Evolutionary conservation across 495 filamentous ascomycete species (phyloP), one percentile per base, ranked within the genome.

Genomic region (Jackrogersella multiformis): DNA sequence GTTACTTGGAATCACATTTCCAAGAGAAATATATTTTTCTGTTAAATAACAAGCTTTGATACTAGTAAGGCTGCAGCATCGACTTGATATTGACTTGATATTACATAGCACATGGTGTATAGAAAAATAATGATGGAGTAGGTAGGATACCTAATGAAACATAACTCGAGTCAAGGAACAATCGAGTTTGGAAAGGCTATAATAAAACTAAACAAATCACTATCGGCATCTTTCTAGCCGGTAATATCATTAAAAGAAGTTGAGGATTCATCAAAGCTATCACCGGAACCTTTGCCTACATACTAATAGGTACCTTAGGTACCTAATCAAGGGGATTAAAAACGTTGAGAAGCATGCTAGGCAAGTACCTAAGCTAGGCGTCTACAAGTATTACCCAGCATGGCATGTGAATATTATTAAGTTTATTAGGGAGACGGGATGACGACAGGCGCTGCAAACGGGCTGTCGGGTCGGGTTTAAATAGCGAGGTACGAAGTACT

Each of bases 331-430:
- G 45, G 45, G 45, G 30, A 49, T 15, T 28, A 28, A 48, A 49
- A 49, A 49, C 45, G 45, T 49, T 49, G 45, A 49, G 45, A 32
- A 49, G 45, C 45, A 49, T 28, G n/a, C n/a, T n/a, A n/a, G n/a
- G n/a, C n/a, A n/a, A n/a, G n/a, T n/a, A n/a, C n/a, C n/a, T n/a
- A n/a, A n/a, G n/a, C n/a, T n/a, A n/a, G n/a, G n/a, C n/a, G n/a
- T n/a, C n/a, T n/a, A n/a, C n/a, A 49, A 16, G 45, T 5, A 18
- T 49, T 54, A 8, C 10, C 21, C 21, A 21, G 9, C 35, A 34
- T 62, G 51, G 39, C 41, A 63, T 55, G 60, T 56, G 49, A 60
- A 53, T 18, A 46, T 45, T 52, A 15, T 2, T 49, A 49, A 49
- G 26, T 28, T 49, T 15, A 49, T 49, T 30, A 49, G 21, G 45